These are phyloP conservation scores for Leccinellum rugosiceps DNA, from an alignment of 768 basidiomycete genomes.

Conservation along the genomic window DNA sequence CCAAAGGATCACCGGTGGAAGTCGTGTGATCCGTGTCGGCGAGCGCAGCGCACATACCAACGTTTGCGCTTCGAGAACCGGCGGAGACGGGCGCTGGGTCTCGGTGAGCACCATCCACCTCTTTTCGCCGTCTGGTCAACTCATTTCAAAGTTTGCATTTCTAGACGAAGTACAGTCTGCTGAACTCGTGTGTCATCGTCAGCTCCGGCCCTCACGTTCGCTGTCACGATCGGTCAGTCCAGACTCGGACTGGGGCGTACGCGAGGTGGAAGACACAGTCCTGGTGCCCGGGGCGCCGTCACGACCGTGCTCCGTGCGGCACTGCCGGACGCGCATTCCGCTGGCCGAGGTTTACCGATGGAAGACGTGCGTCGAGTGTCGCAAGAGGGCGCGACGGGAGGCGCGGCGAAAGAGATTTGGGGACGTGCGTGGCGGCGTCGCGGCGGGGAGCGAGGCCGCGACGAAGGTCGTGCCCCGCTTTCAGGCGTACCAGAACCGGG, in stretches of 20 bases:
- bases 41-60: slow-evolving; percentile 38
- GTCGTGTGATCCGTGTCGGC: no score
- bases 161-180: slow-evolving; percentile 1
- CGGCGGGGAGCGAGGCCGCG: no score
- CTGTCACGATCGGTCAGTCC: slow-evolving; percentile 7
- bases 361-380: slow-evolving; percentile 40
- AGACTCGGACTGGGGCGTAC: not conserved
- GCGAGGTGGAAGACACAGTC: no score
- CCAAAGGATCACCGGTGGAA: slow-evolving; percentile 31
- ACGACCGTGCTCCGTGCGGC: slow-evolving; percentile 34
- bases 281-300: slow-evolving; percentile 12
- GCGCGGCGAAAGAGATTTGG: no score
- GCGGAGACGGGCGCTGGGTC: slow-evolving; percentile 2
- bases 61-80: slow-evolving; percentile 25
- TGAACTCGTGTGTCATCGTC: not conserved
- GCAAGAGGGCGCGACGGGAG: slow-evolving; percentile 21
- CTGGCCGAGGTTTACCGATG: slow-evolving; percentile 36
- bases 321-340: slow-evolving; percentile 38
- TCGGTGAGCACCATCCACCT: slow-evolving; percentile 11
- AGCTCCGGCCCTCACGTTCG: slow-evolving; percentile 2
- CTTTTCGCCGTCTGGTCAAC: no score
- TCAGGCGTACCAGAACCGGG: slow-evolving; percentile 17
- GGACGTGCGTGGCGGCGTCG: no score
- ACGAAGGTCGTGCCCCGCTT: slow-evolving; percentile 9
- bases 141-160: slow-evolving; percentile 16